Evolutionary conservation across 2,329 filamentous ascomycete genomes (phyloP).

Genomic region (Cryphonectria parasitica): DNA sequence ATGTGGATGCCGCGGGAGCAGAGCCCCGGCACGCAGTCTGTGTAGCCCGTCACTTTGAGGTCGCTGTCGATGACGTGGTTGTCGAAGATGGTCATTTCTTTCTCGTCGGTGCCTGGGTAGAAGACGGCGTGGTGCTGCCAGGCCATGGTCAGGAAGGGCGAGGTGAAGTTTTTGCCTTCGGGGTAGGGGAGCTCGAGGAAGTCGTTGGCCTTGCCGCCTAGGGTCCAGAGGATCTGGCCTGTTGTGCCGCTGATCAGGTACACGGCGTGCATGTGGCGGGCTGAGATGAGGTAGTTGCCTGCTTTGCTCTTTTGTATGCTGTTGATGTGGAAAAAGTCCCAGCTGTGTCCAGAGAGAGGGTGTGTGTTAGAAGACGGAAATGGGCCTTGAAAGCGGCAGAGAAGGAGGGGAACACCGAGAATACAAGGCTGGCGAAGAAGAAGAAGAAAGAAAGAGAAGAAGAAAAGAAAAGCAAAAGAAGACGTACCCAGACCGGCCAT

Average conservation of each 20-base stretch:
- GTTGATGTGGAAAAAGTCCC: conserved; percentile 46
- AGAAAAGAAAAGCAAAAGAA: neutral
- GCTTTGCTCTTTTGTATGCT: conserved; percentile 40
- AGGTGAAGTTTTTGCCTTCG: conserved; percentile 42
- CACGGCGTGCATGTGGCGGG: conserved; percentile 38
- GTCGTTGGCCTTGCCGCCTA: conserved; percentile 41
- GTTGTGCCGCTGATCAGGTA: conserved; percentile 38
- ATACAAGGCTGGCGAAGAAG: neutral
- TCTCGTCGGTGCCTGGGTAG: conserved; percentile 35
- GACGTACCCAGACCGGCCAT: conserved; percentile 4
- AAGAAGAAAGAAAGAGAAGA: no score
- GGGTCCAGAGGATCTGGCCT: conserved; percentile 40
- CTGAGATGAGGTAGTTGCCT: conserved; percentile 44
- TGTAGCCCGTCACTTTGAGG: conserved; percentile 28
- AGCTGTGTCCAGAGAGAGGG: conserved; percentile 31
- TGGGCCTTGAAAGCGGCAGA: no score
- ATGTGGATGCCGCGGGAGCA: conserved; percentile 42
- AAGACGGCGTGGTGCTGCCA: conserved; percentile 52
- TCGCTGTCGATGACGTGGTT: conserved; percentile 37
- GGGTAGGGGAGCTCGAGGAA: conserved; percentile 39
- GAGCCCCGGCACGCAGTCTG: neutral
- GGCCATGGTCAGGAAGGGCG: conserved; percentile 27
- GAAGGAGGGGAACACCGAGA: neutral
- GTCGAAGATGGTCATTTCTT: conserved; percentile 53
- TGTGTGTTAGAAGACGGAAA: conserved; percentile 2